Evolutionary conservation across 768 basidiomycete genomes (phyloP).

Genomic region (Panellus pusillus): DNA sequence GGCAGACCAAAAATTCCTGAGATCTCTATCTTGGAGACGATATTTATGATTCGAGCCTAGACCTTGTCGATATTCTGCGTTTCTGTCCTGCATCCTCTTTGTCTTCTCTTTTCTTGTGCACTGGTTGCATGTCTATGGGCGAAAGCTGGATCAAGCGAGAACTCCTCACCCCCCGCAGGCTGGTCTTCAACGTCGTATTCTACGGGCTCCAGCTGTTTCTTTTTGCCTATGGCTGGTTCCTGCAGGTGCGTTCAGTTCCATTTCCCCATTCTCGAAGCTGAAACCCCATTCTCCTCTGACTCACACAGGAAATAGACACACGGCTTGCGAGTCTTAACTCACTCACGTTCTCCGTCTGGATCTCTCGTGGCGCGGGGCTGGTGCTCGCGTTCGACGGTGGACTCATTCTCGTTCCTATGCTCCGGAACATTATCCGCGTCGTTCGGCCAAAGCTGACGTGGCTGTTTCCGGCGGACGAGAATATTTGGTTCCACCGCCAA

Average conservation of each 20-base stretch:
- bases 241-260: slow-evolving; percentile 52
- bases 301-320: slow-evolving; percentile 55
- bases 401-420: slow-evolving; percentile 84
- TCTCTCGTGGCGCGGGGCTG: slow-evolving; percentile 87
- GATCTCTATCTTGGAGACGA: too few species aligned
- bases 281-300: not conserved
- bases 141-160: slow-evolving; percentile 74
- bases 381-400: slow-evolving; percentile 87
- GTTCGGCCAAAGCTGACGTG: slow-evolving; percentile 79
- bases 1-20: too few species aligned
- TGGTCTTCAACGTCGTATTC: slow-evolving; percentile 74
- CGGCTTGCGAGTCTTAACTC: slow-evolving; percentile 73
- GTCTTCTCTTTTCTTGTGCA: not conserved
- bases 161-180: slow-evolving; percentile 60
- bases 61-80: too few species aligned
- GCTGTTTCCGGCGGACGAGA: slow-evolving; percentile 90
- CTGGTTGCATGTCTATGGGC: slow-evolving; percentile 42
- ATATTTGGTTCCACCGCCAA: slow-evolving; percentile 93
- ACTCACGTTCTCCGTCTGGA: slow-evolving; percentile 85
- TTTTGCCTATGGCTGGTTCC: slow-evolving; percentile 88
- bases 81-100: too few species aligned
- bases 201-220: slow-evolving; percentile 73
- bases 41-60: too few species aligned
- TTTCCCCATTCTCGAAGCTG: too few species aligned
- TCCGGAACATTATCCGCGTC: slow-evolving; percentile 83